These are phyloP conservation scores for Yarrowia hollandica DNA, from an alignment of 805 yeast genomes.

Conservation along the genomic window DNA sequence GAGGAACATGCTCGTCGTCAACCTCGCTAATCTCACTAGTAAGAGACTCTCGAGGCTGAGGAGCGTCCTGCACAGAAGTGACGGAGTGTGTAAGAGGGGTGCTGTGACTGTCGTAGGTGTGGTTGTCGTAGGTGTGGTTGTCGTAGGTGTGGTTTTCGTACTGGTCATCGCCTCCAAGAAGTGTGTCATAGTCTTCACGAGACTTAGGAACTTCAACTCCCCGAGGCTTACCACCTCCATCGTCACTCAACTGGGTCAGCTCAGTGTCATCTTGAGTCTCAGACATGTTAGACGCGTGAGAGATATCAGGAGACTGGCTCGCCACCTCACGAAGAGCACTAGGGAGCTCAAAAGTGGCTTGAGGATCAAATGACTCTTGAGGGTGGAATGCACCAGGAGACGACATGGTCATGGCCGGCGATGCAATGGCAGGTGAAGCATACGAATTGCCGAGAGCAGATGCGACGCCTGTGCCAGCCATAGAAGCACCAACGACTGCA, in stretches of 20 bases:
- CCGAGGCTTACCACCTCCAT: neutral
- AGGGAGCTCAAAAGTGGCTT: constrained; percentile 15
- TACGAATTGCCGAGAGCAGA: constrained; percentile 12
- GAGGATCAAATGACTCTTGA: constrained; percentile 13
- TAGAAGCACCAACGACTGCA: constrained; percentile 12
- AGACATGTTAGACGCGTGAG: constrained; percentile 19
- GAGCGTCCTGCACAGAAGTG: constrained; percentile 1
- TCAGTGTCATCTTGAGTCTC: constrained; percentile 1
- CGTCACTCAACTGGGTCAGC: constrained; percentile 12
- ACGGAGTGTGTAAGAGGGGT: constrained; percentile 15
- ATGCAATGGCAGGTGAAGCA: constrained; percentile 3
- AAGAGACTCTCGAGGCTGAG: constrained; percentile 15
- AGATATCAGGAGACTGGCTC: constrained; percentile 7
- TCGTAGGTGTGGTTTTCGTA: neutral
- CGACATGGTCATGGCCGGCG: constrained; percentile 1
- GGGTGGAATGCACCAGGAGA: constrained; percentile 15
- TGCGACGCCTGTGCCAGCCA: constrained; percentile 20
- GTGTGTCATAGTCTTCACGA: constrained; percentile 3
- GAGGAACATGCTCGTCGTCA: constrained; percentile 13
- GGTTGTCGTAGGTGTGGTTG: too few species aligned
- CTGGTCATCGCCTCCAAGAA: constrained; percentile 1
- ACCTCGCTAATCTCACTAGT: constrained; percentile 21
- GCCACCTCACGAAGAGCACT: neutral
- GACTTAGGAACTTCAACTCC: neutral
- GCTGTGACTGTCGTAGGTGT: constrained; percentile 1